Percentiles rank a stretch among this genome's conserved stretches.
Conservation (phyloP, 352 stramenopile species). For the Phytophthora sansomeana region DNA sequence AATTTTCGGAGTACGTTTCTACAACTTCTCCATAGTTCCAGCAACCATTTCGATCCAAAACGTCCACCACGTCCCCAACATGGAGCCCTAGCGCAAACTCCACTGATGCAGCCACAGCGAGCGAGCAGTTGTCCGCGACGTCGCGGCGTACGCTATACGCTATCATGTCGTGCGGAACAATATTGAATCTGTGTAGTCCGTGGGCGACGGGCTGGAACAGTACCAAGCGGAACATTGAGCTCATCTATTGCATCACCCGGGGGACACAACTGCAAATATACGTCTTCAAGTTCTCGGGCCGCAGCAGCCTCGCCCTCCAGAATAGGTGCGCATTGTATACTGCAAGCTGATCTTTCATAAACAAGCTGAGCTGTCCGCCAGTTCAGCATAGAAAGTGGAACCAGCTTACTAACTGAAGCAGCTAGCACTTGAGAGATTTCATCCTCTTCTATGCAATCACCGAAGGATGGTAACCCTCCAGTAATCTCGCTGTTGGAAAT, state of each 20-base stretch:
- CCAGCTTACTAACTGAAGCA: slow-evolving; percentile 58
- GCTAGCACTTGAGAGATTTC: slow-evolving; percentile 68
- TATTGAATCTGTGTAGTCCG: slow-evolving; percentile 46
- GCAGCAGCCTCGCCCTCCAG: slow-evolving; percentile 54
- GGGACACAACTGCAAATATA: slow-evolving; percentile 68
- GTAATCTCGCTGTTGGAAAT: slow-evolving; percentile 38
- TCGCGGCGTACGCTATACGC: slow-evolving; percentile 50
- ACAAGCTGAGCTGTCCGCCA: slow-evolving; percentile 72
- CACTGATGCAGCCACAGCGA: slow-evolving; percentile 65
- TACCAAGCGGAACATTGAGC: slow-evolving; percentile 11
- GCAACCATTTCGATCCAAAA: slow-evolving; percentile 78
- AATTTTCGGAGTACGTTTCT: slow-evolving; percentile 59
- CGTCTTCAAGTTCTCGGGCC: slow-evolving; percentile 56
- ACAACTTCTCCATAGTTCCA: slow-evolving; percentile 87
- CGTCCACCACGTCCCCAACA: slow-evolving; percentile 76
- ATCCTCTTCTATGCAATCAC: slow-evolving; percentile 71
- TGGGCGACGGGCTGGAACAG: slow-evolving; percentile 22
- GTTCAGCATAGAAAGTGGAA: slow-evolving; percentile 74
- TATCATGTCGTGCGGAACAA: slow-evolving; percentile 58
- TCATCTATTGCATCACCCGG: slow-evolving; percentile 20
- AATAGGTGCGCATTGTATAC: slow-evolving; percentile 61
- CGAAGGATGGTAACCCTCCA: slow-evolving; percentile 52
- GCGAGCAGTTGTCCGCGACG: slow-evolving; percentile 44
- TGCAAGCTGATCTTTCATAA: slow-evolving; percentile 61
- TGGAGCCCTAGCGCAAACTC: slow-evolving; percentile 69